A percentile compares a stretch with the other conserved stretches of the same genome.
phyloP scores from a whole-genome alignment of 2,329 filamentous ascomycete genomes.

The Neopestalotiopsis sp. region DNA sequence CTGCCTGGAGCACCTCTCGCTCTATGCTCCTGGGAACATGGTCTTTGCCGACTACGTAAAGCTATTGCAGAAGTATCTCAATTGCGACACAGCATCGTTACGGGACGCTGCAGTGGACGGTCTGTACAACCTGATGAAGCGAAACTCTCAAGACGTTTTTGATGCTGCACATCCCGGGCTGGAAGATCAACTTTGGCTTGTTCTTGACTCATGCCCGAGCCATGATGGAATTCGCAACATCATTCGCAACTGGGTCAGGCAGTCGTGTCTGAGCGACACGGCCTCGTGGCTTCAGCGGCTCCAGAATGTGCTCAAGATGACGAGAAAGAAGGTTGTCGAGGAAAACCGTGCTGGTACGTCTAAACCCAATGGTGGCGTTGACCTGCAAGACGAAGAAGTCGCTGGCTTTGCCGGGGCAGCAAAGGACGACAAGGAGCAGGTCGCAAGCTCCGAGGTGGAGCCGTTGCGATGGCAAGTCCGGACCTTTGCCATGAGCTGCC shows the following conservation, averaged over 20 bases:
- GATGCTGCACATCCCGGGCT: slow-evolving; percentile 76
- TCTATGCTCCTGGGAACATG: slow-evolving; percentile 90
- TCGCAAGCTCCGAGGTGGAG: slow-evolving; percentile 73
- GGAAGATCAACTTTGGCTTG: slow-evolving; percentile 91
- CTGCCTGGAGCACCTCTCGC: slow-evolving; percentile 87
- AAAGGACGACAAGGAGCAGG: slow-evolving; percentile 56
- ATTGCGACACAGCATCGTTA: slow-evolving; percentile 70
- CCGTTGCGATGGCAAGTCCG: slow-evolving; percentile 93
- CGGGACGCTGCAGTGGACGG: slow-evolving; percentile 85
- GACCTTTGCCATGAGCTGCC: slow-evolving; percentile 88
- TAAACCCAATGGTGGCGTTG: slow-evolving; percentile 63
- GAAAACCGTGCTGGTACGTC: slow-evolving; percentile 49
- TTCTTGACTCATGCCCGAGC: slow-evolving; percentile 76
- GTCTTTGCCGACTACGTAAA: slow-evolving; percentile 85
- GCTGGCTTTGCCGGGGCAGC: slow-evolving; percentile 81
- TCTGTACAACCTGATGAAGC: slow-evolving; percentile 93
- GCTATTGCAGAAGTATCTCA: slow-evolving; percentile 77
- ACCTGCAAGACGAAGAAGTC: slow-evolving; percentile 94
- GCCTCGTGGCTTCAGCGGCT: slow-evolving; percentile 86
- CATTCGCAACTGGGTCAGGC: slow-evolving; percentile 89
- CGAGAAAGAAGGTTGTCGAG: slow-evolving; percentile 68
- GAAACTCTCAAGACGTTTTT: slow-evolving; percentile 84
- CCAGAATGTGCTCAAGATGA: slow-evolving; percentile 89
- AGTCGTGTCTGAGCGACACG: slow-evolving; percentile 82
- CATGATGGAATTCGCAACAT: slow-evolving; percentile 86